A percentile compares a stretch with the other conserved stretches of the same genome.
Evolutionary conservation across 441 rosid species (phyloP).

Genomic region (Brassica hybrid): DNA sequence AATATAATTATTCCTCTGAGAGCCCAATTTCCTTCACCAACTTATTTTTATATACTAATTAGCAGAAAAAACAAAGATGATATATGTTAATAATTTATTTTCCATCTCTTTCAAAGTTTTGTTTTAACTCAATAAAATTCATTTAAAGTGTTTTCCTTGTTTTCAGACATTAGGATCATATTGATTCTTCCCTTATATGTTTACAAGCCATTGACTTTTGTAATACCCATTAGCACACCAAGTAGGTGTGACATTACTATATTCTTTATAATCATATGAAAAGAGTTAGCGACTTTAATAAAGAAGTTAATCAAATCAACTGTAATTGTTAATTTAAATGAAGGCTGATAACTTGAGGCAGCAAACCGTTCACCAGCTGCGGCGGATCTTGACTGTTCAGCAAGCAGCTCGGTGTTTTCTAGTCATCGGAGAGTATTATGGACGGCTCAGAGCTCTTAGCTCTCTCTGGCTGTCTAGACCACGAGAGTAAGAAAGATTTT

Average conservation of each 20-base stretch:
- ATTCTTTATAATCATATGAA: background rate
- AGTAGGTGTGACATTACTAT: conserved; percentile 14
- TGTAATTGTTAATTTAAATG: background rate
- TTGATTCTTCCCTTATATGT: background rate
- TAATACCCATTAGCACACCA: conserved; percentile 9
- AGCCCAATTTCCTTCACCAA: conserved; percentile 39
- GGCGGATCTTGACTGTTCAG: conserved; percentile 62
- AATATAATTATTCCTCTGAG: conserved; percentile 23
- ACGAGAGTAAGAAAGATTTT: conserved; percentile 55
- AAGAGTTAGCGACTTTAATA: background rate
- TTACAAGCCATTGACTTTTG: conserved; percentile 37
- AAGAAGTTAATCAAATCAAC: background rate
- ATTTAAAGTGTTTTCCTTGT: background rate
- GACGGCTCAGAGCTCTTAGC: conserved; percentile 70
- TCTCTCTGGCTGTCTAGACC: conserved; percentile 76
- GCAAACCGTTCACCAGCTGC: conserved; percentile 70
- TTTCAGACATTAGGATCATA: background rate
- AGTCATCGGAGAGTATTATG: conserved; percentile 71
- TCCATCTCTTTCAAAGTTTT: conserved; percentile 37
- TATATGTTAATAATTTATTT: conserved; percentile 2
- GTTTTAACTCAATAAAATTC: conserved; percentile 7
- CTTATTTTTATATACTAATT: conserved; percentile 18
- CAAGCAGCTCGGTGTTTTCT: conserved; percentile 73
- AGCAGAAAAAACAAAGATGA: conserved; percentile 19
- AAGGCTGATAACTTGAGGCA: conserved; percentile 84